Evolutionary conservation across 345 rosid species (phyloP).

Genomic region (Murraya koenigii): DNA sequence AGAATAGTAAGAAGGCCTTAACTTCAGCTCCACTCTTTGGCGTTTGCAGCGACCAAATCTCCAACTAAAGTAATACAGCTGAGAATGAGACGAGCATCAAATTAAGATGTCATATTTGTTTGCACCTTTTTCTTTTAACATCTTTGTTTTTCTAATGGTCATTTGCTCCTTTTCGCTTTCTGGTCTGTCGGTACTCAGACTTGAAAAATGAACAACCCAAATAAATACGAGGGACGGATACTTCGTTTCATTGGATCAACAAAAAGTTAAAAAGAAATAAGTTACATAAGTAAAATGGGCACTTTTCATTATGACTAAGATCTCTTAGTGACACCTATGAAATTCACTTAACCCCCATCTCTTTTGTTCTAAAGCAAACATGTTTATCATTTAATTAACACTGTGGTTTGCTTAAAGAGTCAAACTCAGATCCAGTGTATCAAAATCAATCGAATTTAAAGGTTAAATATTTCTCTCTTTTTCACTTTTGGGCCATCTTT

Average conservation of each 20-base stretch:
- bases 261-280: neutral
- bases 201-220: conserved; percentile 1
- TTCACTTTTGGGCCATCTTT: neutral
- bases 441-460: conserved; percentile 3
- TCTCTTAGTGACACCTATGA: neutral
- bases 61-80: neutral
- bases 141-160: neutral
- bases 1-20: neutral
- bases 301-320: neutral
- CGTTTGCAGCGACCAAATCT: conserved; percentile 18
- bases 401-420: neutral
- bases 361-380: conserved; percentile 3
- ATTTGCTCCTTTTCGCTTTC: neutral
- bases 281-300: neutral
- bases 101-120: neutral
- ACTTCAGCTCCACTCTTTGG: neutral
- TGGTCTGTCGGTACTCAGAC: neutral
- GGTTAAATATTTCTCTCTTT: neutral
- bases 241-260: conserved; percentile 1
- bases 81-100: neutral
- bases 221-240: neutral
- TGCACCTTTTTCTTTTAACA: no score
- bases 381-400: conserved; percentile 18
- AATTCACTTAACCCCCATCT: neutral
- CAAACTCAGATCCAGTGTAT: neutral